These are phyloP conservation scores for Logfia minima DNA, from an alignment of 129 eudicot genomes.

Conservation along the genomic window DNA sequence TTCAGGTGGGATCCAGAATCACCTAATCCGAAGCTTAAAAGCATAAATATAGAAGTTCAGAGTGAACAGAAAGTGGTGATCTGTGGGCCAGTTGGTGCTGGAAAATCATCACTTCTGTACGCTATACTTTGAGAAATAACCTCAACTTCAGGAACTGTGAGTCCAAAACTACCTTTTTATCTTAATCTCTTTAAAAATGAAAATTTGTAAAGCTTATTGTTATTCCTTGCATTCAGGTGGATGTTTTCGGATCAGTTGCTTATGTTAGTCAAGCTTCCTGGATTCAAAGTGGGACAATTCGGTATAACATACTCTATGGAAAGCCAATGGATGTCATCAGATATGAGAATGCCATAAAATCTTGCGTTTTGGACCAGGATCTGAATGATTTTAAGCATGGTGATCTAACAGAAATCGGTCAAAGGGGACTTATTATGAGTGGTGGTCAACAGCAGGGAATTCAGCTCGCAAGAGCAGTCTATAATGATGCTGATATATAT, in stretches of 20 bases:
- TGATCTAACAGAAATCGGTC: conserved; percentile 73
- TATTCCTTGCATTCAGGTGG: conserved; percentile 40
- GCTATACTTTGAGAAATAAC: conserved; percentile 60
- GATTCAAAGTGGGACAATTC: conserved; percentile 73
- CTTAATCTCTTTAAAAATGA: not conserved
- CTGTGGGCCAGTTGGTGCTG: conserved; percentile 75
- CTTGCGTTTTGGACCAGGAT: conserved; percentile 67
- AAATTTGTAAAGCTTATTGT: conserved; percentile 4
- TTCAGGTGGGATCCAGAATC: conserved; percentile 68
- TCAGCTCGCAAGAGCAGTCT: conserved; percentile 75
- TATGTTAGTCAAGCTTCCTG: conserved; percentile 72
- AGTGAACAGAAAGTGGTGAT: conserved; percentile 51
- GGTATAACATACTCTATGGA: conserved; percentile 69
- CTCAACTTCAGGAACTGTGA: conserved; percentile 53
- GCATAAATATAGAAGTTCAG: conserved; percentile 38
- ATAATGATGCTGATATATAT: conserved; percentile 63
- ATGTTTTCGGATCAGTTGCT: conserved; percentile 56
- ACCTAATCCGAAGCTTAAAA: conserved; percentile 28
- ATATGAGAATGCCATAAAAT: conserved; percentile 53
- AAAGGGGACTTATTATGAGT: conserved; percentile 74
- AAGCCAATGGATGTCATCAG: conserved; percentile 51
- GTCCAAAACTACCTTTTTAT: conserved; percentile 8
- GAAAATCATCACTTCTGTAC: conserved; percentile 60
- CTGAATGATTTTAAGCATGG: conserved; percentile 53
- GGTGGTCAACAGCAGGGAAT: conserved; percentile 86